phyloP scores from a whole-genome alignment of 345 rosid genomes.

The Raphanus sativus region DNA sequence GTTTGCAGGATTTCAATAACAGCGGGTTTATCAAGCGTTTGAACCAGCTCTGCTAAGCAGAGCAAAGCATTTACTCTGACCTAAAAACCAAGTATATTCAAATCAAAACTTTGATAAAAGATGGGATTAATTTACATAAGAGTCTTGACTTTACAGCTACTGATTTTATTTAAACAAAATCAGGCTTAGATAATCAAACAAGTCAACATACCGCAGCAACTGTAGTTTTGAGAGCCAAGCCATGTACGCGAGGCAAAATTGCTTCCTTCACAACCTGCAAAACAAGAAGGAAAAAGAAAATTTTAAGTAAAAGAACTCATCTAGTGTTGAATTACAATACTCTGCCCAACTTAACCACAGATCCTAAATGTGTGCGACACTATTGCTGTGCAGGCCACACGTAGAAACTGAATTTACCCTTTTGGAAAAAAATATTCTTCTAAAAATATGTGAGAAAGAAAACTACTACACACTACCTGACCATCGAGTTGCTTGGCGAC shows the following conservation, averaged over 20 bases:
- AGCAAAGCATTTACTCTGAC: conserved; percentile 94
- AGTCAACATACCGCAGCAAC: conserved; percentile 82
- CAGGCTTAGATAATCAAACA: background rate
- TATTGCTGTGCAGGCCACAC: background rate
- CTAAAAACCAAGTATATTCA: conserved; percentile 53
- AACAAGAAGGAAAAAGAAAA: background rate
- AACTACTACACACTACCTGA: conserved; percentile 44
- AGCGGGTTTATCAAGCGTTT: conserved; percentile 68
- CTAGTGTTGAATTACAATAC: background rate
- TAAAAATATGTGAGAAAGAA: background rate
- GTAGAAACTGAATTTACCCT: background rate
- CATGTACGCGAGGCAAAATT: conserved; percentile 95
- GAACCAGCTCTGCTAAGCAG: conserved; percentile 78
- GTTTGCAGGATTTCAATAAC: conserved; percentile 78
- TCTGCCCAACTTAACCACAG: background rate
- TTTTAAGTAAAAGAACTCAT: background rate
- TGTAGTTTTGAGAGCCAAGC: conserved; percentile 93
- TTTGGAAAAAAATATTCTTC: background rate
- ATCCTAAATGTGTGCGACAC: conserved; percentile 4
- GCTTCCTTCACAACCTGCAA: conserved; percentile 84
- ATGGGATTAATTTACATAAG: background rate
- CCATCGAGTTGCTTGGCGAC: conserved; percentile 81
- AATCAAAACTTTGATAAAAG: background rate
- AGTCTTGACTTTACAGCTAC: conserved; percentile 2
- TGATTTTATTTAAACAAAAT: background rate